A percentile compares a stretch with the other conserved stretches of the same genome.
Evolutionary conservation across 1,284 basidiomycete genomes (phyloP).

Genomic region (Marasmius sp.): DNA sequence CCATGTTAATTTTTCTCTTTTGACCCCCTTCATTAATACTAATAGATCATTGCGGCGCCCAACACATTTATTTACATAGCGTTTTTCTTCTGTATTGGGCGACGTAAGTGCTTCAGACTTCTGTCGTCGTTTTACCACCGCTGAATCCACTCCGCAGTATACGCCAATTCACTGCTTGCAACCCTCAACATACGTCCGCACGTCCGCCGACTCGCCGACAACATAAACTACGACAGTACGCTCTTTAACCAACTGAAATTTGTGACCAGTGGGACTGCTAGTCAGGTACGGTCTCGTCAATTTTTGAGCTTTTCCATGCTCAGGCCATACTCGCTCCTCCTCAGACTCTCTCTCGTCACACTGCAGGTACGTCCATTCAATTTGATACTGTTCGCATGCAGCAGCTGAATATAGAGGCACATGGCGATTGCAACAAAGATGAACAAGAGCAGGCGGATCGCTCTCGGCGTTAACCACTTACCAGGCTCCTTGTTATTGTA

Average conservation of each 20-base stretch:
- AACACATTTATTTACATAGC: conserved; percentile 43
- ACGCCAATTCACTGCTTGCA: neutral
- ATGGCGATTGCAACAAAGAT: no score
- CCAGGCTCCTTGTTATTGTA: no score
- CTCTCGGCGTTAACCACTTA: no score
- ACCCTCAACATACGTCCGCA: neutral
- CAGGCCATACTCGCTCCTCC: no score
- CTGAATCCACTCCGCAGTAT: neutral
- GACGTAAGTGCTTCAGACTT: conserved; percentile 31
- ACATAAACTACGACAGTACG: neutral
- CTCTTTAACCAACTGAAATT: neutral
- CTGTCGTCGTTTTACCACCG: neutral
- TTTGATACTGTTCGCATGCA: no score
- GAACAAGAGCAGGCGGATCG: no score
- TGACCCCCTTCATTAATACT: no score
- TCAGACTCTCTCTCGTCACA: no score
- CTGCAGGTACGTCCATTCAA: no score
- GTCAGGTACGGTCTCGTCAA: neutral
- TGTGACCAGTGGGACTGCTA: neutral
- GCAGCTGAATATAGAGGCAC: no score
- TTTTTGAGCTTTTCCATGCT: no score
- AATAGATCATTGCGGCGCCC: conserved; percentile 37
- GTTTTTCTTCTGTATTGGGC: conserved; percentile 52
- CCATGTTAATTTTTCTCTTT: neutral
- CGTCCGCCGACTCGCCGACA: neutral